A percentile compares a stretch with the other conserved stretches of the same genome.
These are phyloP conservation scores for Torrubiella hemipterigena DNA, from an alignment of 2,329 filamentous ascomycete species.

Conservation along the genomic window DNA sequence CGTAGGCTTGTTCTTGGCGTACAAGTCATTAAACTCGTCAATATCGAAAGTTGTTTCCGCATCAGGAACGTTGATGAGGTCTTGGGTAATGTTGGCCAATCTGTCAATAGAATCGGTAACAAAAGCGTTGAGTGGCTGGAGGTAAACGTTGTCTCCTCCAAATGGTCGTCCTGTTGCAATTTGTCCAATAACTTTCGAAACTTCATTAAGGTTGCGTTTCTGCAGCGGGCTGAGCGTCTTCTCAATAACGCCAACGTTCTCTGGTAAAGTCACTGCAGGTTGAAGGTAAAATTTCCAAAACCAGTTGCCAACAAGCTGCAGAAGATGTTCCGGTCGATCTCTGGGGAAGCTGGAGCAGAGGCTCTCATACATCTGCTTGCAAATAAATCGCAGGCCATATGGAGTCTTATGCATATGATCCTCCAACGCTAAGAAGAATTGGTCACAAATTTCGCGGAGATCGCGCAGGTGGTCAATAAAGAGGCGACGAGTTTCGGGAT, in stretches of 20 bases:
- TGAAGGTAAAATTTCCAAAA: conserved; percentile 91
- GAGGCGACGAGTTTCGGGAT: conserved; percentile 79
- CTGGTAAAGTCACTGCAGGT: conserved; percentile 76
- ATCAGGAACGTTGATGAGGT: conserved; percentile 72
- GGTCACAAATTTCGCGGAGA: conserved; percentile 85
- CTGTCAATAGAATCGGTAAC: conserved; percentile 75
- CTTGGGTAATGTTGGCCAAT: conserved; percentile 61
- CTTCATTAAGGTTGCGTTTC: conserved; percentile 82
- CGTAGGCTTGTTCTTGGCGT: conserved; percentile 90
- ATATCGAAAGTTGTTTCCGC: conserved; percentile 93
- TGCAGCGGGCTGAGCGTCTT: conserved; percentile 80
- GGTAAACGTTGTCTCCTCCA: conserved; percentile 86
- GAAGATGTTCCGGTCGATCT: conserved; percentile 63
- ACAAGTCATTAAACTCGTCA: conserved; percentile 96
- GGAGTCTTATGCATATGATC: conserved; percentile 81
- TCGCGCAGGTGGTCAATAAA: conserved; percentile 95
- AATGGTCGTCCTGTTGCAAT: conserved; percentile 82
- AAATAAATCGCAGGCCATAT: conserved; percentile 81
- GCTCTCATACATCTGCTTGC: conserved; percentile 72
- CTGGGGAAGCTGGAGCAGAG: conserved; percentile 67
- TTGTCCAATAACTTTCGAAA: conserved; percentile 84
- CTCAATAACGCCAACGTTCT: conserved; percentile 87
- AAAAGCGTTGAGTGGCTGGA: conserved; percentile 90
- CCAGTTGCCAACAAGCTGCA: conserved; percentile 83
- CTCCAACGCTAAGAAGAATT: conserved; percentile 73